Percentiles rank a stretch among this genome's conserved stretches.
Evolutionary conservation across 2,329 filamentous ascomycete genomes (phyloP).

Genomic region (Neofusicoccum parvum): DNA sequence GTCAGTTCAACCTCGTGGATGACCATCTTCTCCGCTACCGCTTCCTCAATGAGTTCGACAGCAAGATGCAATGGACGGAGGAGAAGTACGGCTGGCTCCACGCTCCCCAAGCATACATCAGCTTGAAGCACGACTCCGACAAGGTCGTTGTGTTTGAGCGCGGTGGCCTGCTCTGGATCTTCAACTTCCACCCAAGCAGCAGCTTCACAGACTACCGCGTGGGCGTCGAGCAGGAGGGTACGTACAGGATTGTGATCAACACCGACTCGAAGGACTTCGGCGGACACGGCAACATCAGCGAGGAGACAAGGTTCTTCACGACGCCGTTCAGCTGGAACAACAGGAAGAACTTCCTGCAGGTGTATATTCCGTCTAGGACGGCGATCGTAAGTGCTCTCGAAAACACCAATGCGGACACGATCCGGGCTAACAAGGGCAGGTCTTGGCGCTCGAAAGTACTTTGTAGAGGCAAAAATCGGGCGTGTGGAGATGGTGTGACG

Average conservation of each 20-base stretch:
- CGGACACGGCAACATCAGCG: constrained; percentile 75
- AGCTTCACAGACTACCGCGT: constrained; percentile 93
- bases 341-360: constrained; percentile 85
- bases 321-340: constrained; percentile 89
- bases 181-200: constrained; percentile 87
- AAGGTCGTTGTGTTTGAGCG: constrained; percentile 97
- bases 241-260: constrained; percentile 84
- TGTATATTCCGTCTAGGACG: constrained; percentile 84
- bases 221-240: constrained; percentile 80
- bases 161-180: constrained; percentile 85
- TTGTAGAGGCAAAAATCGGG: constrained; percentile 20
- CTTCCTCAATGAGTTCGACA: constrained; percentile 92
- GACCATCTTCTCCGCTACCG: constrained; percentile 83
- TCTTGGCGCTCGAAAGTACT: constrained; percentile 36
- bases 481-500: neutral
- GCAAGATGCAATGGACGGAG: constrained; percentile 85
- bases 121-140: constrained; percentile 88
- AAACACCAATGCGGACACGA: neutral
- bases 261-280: constrained; percentile 77
- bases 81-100: constrained; percentile 90
- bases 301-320: constrained; percentile 87
- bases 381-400: constrained; percentile 66
- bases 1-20: constrained; percentile 90
- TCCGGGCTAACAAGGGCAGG: constrained; percentile 9
- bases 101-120: constrained; percentile 83